Evolutionary conservation across 352 stramenopile species (phyloP).

Genomic region (Pythium guiyangense): DNA sequence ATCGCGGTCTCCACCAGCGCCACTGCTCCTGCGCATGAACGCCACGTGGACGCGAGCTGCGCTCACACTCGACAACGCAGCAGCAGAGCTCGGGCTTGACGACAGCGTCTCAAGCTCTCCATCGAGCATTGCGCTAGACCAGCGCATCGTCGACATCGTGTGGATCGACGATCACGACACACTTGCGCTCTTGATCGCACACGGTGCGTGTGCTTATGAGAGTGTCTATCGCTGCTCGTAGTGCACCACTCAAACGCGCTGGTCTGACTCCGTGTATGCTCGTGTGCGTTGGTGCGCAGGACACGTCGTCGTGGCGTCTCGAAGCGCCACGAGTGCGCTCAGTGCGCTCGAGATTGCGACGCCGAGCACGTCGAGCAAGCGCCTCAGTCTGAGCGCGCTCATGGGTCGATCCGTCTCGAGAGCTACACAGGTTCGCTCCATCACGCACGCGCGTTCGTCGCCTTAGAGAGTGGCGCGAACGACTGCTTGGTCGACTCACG

Average conservation of each 20-base stretch:
- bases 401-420: constrained; percentile 12
- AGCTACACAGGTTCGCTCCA: constrained; percentile 12
- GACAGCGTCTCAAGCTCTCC: too few species aligned
- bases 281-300: constrained; percentile 8
- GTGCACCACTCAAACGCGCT: background rate
- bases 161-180: constrained; percentile 1
- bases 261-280: too few species aligned
- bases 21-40: constrained; percentile 6
- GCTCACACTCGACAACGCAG: constrained; percentile 1
- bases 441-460: too few species aligned
- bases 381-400: constrained; percentile 18
- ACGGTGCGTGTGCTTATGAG: constrained; percentile 21
- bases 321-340: background rate
- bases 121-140: background rate
- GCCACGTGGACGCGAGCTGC: background rate
- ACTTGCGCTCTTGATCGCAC: constrained; percentile 24
- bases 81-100: background rate
- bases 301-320: constrained; percentile 12
- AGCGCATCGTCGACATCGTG: background rate
- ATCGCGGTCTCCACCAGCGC: too few species aligned
- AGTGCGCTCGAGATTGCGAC: constrained; percentile 10
- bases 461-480: too few species aligned
- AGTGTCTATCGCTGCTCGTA: background rate
- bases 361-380: constrained; percentile 15
- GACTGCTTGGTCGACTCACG: background rate